Conservation (phyloP, 2,329 filamentous ascomycete genomes). For the Fonsecaea erecta region DNA sequence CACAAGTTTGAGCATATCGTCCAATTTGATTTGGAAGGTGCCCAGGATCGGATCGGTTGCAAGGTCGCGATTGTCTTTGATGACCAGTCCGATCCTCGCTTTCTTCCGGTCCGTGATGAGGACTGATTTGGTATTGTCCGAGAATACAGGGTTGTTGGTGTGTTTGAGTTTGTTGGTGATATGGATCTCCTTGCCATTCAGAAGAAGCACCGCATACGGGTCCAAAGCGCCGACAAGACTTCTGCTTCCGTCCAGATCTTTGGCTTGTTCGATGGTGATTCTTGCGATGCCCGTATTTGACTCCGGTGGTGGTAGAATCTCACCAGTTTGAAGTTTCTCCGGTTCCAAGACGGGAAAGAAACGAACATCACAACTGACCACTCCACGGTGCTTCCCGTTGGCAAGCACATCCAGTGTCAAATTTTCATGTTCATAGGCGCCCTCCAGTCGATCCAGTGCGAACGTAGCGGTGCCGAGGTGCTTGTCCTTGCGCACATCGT, state of each 20-base stretch:
- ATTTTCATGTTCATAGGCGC: conserved; percentile 78
- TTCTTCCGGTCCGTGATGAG: conserved; percentile 91
- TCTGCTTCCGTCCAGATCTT: conserved; percentile 91
- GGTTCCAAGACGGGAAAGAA: conserved; percentile 93
- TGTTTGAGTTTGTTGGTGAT: conserved; percentile 91
- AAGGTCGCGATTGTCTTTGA: conserved; percentile 94
- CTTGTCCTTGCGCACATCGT: conserved; percentile 95
- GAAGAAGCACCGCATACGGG: conserved; percentile 83
- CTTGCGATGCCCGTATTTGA: conserved; percentile 91
- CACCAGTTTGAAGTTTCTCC: conserved; percentile 74
- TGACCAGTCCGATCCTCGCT: conserved; percentile 84
- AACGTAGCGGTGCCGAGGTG: conserved; percentile 89
- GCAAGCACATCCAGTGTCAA: conserved; percentile 80
- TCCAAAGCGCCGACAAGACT: conserved; percentile 89
- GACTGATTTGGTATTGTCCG: conserved; percentile 89
- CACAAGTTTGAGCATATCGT: conserved; percentile 89
- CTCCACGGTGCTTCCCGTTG: conserved; percentile 81
- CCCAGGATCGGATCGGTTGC: conserved; percentile 81
- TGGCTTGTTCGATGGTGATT: conserved; percentile 93
- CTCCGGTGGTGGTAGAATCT: conserved; percentile 78
- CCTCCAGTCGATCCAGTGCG: conserved; percentile 78
- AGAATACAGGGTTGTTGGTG: conserved; percentile 96
- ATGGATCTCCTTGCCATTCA: conserved; percentile 92
- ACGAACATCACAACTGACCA: conserved; percentile 78
- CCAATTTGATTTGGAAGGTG: conserved; percentile 91